Percentiles rank a stretch among this genome's conserved stretches.
Evolutionary conservation across 2,329 filamentous ascomycete genomes (phyloP).

Genomic region (Penicillium sp.): DNA sequence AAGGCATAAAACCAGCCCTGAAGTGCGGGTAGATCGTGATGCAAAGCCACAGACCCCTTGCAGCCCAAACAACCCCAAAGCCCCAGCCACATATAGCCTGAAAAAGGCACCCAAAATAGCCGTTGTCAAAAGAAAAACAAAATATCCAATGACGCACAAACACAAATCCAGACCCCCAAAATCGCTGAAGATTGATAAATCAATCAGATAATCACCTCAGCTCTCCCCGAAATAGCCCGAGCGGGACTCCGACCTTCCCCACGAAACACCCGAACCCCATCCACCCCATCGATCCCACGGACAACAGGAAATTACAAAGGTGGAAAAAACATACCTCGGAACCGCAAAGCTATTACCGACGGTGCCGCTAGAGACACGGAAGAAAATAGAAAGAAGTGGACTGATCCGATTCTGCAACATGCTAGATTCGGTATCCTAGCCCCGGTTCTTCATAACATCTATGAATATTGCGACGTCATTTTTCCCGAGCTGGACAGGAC

Average conservation of each 20-base stretch:
- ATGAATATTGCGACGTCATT: not conserved
- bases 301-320: not conserved
- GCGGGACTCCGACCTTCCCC: constrained; percentile 3
- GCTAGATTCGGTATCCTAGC: not conserved
- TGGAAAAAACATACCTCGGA: not conserved
- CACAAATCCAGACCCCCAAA: not conserved
- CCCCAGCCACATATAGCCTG: not conserved
- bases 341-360: not conserved
- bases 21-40: no score
- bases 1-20: no score
- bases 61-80: no score
- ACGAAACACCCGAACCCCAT: not conserved
- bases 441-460: not conserved
- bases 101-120: not conserved
- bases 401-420: not conserved
- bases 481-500: not conserved
- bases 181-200: constrained; percentile 3
- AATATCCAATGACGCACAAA: not conserved
- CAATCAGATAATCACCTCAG: constrained; percentile 8
- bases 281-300: not conserved
- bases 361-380: not conserved
- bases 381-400: not conserved
- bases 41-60: no score
- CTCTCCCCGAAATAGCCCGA: constrained; percentile 7
- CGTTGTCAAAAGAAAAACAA: not conserved